A percentile compares a stretch with the other conserved stretches of the same genome.
Evolutionary conservation across 2,329 filamentous ascomycete species (phyloP).

Genomic region (Aaosphaeria arxii): DNA sequence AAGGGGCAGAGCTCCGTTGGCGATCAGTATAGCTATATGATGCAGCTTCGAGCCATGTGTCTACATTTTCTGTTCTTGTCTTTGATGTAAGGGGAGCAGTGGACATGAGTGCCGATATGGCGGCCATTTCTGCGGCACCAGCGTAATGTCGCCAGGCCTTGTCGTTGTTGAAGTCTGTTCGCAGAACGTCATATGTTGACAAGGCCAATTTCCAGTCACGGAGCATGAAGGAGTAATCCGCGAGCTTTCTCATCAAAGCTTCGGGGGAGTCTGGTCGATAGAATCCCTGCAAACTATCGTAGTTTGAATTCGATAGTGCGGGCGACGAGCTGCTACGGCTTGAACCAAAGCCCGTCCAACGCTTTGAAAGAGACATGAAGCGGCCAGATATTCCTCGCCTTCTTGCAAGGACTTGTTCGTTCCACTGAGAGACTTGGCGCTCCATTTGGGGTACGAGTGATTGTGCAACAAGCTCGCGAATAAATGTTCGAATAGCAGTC

Average conservation of each 20-base stretch:
- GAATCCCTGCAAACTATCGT: conserved; percentile 73
- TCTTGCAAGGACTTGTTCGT: conserved; percentile 91
- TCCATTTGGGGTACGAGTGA: conserved; percentile 97
- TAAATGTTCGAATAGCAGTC: conserved; percentile 80
- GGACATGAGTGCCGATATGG: conserved; percentile 76
- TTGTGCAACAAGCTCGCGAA: conserved; percentile 92
- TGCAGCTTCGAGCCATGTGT: conserved; percentile 84
- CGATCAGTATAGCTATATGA: conserved; percentile 85
- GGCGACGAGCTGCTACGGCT: conserved; percentile 55
- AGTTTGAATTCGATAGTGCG: conserved; percentile 61
- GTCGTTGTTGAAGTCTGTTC: conserved; percentile 86
- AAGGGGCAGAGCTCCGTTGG: conserved; percentile 69
- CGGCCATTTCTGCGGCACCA: conserved; percentile 92
- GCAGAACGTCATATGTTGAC: conserved; percentile 85
- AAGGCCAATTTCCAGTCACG: conserved; percentile 92
- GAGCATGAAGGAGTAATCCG: conserved; percentile 95
- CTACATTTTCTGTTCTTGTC: conserved; percentile 74
- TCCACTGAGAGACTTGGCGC: conserved; percentile 85
- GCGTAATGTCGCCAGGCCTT: conserved; percentile 97
- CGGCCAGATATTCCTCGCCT: conserved; percentile 84
- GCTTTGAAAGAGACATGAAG: conserved; percentile 91
- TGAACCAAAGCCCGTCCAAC: conserved; percentile 79
- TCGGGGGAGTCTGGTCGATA: conserved; percentile 83
- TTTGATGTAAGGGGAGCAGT: conserved; percentile 71
- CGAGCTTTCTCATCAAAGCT: conserved; percentile 87